A percentile compares a stretch with the other conserved stretches of the same genome.
These are phyloP conservation scores for Eucalyptus sp. DNA, from an alignment of 345 rosid species.

Conservation along the genomic window DNA sequence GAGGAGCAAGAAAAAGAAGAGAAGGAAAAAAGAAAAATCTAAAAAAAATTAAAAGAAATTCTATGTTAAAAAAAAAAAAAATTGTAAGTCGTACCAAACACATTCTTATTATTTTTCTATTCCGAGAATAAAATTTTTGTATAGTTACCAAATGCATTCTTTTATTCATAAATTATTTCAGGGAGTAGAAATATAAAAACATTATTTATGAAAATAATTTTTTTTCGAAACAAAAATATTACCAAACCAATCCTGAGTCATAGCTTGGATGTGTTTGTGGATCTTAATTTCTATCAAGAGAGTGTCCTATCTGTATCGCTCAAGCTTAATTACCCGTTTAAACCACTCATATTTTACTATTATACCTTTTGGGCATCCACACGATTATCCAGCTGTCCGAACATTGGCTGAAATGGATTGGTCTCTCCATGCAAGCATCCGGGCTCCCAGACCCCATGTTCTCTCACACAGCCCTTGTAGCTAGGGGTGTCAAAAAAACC, in stretches of 20 bases:
- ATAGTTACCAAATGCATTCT: accelerated
- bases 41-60: too few relatives aligned
- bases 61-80: too few relatives aligned
- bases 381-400: not conserved
- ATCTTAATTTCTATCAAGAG: not conserved
- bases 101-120: too few relatives aligned
- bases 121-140: accelerated
- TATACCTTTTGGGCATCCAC: not conserved
- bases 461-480: not conserved
- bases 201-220: too few relatives aligned
- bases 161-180: too few relatives aligned
- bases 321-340: not conserved
- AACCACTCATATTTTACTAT: not conserved
- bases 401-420: not conserved
- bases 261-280: not conserved
- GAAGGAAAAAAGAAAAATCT: too few relatives aligned
- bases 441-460: not conserved
- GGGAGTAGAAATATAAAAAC: too few relatives aligned
- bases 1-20: too few relatives aligned
- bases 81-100: too few relatives aligned
- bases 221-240: too few relatives aligned
- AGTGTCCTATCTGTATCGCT: not conserved
- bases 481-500: too few relatives aligned
- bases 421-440: not conserved
- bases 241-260: accelerated